Evolutionary conservation across 805 yeast species (phyloP), one percentile per base, ranked within the genome.

Genomic region (Blastobotrys muscicola): DNA sequence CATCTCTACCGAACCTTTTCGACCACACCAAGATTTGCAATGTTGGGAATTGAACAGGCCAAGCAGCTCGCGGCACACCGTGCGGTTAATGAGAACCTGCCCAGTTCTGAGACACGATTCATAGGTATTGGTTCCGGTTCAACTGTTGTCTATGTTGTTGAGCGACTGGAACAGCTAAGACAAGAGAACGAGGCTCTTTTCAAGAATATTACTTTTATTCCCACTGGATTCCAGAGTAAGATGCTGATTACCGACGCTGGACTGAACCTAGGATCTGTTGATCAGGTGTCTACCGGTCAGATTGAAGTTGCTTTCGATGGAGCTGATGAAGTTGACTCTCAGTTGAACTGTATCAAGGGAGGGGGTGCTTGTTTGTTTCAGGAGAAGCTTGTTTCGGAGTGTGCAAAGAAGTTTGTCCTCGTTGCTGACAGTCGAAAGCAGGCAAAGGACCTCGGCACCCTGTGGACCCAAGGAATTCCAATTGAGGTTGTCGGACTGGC

Each of bases 331-430:
- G 89, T 89, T 45, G 98, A 90, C 63, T 59, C 75, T 3, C 59
- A 71, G 14, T 71, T 92, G 54, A 85, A 87, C 59, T 79, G 89
- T 56, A 92, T 92, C 61, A 92, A 92, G 66, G 99, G 99, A 52
- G 99, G 99, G 39, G 99, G 99, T 35, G 99, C 97, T 1, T 92
- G 99, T 64, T 70, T 87, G 50, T 82, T 92, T 67, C 98, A 90
- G 67, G 99, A 92, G 63, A 92, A 92, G 66, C 71, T 92, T 43
- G 95, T 92, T 10, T 95, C 96, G 12, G 73, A 76, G 45, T 77
- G 85, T 48, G 78, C 96, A 2, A 68, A 74, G 46, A 75, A 74
- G 54, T 87, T 90, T 58, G 70, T 92, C 23, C 72, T 90, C 14
- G 97, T 92, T 41, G 98, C 97, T 1, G 98, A 92, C 64, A 82